A percentile compares a stretch with the other conserved stretches of the same genome.
These are phyloP conservation scores for Nakazawaea wyomingensis DNA, from an alignment of 805 yeast species.

Conservation along the genomic window DNA sequence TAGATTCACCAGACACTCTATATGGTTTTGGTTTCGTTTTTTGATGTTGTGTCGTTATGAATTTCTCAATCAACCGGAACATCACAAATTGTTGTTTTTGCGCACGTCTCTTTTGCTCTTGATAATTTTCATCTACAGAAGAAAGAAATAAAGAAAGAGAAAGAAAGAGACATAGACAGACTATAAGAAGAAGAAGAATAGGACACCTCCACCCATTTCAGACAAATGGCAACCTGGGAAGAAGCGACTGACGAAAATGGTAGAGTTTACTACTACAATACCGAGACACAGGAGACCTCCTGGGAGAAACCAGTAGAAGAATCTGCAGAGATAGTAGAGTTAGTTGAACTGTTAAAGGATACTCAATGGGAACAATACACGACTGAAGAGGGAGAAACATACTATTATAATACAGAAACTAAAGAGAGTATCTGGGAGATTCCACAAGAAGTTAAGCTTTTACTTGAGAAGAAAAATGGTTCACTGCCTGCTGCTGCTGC, in stretches of 20 bases:
- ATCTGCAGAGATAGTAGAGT: conserved; percentile 27
- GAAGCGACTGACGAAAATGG: conserved; percentile 62
- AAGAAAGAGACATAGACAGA: too few species aligned
- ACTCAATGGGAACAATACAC: conserved; percentile 50
- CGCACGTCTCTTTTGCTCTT: too few species aligned
- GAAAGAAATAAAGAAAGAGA: too few species aligned
- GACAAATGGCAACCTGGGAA: conserved; percentile 46
- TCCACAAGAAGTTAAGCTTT: conserved; percentile 44
- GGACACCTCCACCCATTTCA: too few species aligned
- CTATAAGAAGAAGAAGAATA: too few species aligned
- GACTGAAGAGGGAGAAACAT: conserved; percentile 51
- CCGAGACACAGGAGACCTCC: conserved; percentile 59
- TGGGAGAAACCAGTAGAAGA: conserved; percentile 76
- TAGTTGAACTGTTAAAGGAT: conserved; percentile 40
- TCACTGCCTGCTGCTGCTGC: conserved; percentile 13
- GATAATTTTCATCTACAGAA: background rate
- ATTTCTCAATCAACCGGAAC: too few species aligned
- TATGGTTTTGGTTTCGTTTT: too few species aligned
- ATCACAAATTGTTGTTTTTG: too few species aligned
- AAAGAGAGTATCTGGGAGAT: conserved; percentile 75
- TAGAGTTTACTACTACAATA: conserved; percentile 64
- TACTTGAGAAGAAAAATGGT: conserved; percentile 9
- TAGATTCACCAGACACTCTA: too few species aligned
- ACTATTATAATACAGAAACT: conserved; percentile 59
- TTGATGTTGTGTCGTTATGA: too few species aligned